Percentiles rank a stretch among this genome's conserved stretches.
phyloP scores from a whole-genome alignment of 2,329 filamentous ascomycete species.

The Verticillium nonalfalfae region DNA sequence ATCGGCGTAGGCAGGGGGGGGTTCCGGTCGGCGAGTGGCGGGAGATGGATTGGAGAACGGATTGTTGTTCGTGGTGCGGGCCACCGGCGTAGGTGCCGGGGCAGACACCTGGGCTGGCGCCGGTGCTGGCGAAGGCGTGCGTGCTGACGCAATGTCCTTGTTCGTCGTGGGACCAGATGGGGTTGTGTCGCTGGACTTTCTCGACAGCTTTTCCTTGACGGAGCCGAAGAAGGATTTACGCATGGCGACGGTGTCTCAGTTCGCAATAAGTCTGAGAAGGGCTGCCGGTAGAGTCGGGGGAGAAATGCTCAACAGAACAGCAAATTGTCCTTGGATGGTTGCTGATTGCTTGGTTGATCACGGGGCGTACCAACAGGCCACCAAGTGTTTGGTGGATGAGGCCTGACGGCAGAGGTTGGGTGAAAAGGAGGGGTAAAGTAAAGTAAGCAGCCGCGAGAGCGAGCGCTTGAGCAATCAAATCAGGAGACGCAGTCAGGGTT shows the following conservation, averaged over 20 bases:
- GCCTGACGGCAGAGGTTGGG: neutral
- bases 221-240: conserved; percentile 21
- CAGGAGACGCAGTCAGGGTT: neutral
- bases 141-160: neutral
- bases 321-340: too few relatives aligned
- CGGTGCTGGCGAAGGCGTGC: neutral
- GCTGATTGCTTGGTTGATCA: too few relatives aligned
- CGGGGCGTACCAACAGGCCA: too few relatives aligned
- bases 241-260: neutral
- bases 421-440: neutral
- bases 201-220: conserved; percentile 26
- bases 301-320: neutral
- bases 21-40: conserved; percentile 15
- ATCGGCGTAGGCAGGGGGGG: conserved; percentile 27
- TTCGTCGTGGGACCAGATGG: neutral
- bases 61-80: neutral
- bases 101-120: neutral
- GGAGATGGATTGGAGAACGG: conserved; percentile 12
- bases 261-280: neutral
- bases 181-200: conserved; percentile 10
- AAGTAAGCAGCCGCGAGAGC: neutral
- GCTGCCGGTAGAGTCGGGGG: neutral
- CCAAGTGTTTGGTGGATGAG: neutral
- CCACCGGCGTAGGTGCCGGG: neutral
- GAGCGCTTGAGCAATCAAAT: neutral